phyloP scores from a whole-genome alignment of 140 eudicot genomes.

The Anethum foeniculum region DNA sequence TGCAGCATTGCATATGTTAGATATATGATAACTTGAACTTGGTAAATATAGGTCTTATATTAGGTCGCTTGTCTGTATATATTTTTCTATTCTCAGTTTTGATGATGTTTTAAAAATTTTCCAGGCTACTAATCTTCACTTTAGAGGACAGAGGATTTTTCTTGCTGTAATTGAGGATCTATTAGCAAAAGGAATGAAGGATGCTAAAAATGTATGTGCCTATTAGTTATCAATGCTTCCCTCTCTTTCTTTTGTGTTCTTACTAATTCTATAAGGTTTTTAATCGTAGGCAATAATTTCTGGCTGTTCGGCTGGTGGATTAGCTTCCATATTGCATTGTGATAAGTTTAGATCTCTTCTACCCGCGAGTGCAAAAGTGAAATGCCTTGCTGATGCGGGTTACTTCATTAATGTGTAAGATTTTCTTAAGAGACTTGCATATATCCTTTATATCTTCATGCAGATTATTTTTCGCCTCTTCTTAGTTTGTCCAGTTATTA shows the following conservation, averaged over 20 bases:
- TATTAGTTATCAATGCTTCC: slow-evolving; percentile 12
- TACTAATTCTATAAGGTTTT: neutral
- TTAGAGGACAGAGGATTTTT: slow-evolving; percentile 80
- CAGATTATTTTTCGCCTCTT: neutral
- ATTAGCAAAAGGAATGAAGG: slow-evolving; percentile 71
- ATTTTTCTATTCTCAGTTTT: neutral
- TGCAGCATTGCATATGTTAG: neutral
- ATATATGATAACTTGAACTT: neutral
- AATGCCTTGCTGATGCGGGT: slow-evolving; percentile 91
- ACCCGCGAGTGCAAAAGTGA: slow-evolving; percentile 57
- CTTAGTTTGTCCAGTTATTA: neutral
- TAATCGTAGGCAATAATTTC: slow-evolving; percentile 67
- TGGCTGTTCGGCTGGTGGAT: slow-evolving; percentile 99
- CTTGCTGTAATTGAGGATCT: slow-evolving; percentile 71
- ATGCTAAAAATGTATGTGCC: slow-evolving; percentile 63
- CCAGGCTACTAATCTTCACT: slow-evolving; percentile 69
- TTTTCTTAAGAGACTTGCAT: neutral
- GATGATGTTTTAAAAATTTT: neutral
- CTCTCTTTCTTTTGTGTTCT: neutral
- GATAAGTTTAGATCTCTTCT: slow-evolving; percentile 60
- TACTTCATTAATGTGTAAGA: slow-evolving; percentile 76
- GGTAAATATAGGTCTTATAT: neutral
- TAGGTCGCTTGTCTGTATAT: neutral
- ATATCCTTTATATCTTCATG: neutral
- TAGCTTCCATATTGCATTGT: slow-evolving; percentile 79